A percentile compares a stretch with the other conserved stretches of the same genome.
These are phyloP conservation scores for Collybia mongolica DNA, from an alignment of 768 basidiomycete species.

Conservation along the genomic window DNA sequence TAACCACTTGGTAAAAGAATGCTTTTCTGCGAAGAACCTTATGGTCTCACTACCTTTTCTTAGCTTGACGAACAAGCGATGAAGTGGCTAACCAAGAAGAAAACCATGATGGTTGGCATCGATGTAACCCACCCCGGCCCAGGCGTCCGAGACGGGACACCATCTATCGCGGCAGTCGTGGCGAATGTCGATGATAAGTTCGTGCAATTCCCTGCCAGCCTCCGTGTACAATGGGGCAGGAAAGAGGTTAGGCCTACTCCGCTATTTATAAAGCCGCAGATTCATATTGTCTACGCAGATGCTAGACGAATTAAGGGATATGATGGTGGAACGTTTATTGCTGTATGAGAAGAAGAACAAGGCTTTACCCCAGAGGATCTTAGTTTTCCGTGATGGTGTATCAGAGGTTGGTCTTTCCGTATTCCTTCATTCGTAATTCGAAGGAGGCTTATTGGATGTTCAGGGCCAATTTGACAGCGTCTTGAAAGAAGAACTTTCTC, in stretches of 20 bases:
- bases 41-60: conserved; percentile 3
- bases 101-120: conserved; percentile 83
- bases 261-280: background rate
- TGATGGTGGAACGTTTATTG: conserved; percentile 71
- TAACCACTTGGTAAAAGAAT: conserved; percentile 56
- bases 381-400: conserved; percentile 83
- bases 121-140: conserved; percentile 83
- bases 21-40: background rate
- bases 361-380: conserved; percentile 60
- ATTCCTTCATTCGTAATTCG: background rate
- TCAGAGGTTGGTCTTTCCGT: conserved; percentile 54
- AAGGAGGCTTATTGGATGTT: background rate
- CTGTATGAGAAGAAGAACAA: conserved; percentile 54
- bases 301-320: conserved; percentile 59
- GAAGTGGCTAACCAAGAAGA: conserved; percentile 61
- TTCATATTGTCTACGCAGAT: conserved; percentile 45
- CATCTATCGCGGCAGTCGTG: conserved; percentile 82
- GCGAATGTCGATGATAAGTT: conserved; percentile 69
- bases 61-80: conserved; percentile 54
- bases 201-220: conserved; percentile 75
- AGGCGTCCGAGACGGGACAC: conserved; percentile 63
- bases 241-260: conserved; percentile 32
- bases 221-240: conserved; percentile 62
- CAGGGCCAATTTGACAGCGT: conserved; percentile 75
- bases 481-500: conserved; percentile 56